Conservation (phyloP, 2,329 filamentous ascomycete species). For the Diplodia scrobiculata region DNA sequence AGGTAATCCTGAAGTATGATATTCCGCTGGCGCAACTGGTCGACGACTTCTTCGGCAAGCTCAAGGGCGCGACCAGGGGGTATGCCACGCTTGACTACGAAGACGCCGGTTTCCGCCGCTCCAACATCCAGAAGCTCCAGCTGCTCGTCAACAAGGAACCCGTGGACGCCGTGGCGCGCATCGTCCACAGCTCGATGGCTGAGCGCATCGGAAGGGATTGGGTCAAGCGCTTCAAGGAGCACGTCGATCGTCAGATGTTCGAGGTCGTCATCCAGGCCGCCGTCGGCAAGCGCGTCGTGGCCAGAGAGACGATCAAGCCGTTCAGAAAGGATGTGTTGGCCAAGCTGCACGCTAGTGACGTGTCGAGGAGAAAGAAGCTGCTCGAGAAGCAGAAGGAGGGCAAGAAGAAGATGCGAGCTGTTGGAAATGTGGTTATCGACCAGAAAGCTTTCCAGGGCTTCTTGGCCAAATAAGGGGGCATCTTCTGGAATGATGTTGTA, state of each 20-base stretch:
- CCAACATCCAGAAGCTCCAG: conserved; percentile 83
- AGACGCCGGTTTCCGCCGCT: conserved; percentile 82
- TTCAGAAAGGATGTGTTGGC: conserved; percentile 93
- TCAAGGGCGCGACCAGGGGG: conserved; percentile 91
- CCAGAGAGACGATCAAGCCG: conserved; percentile 91
- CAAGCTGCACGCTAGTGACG: conserved; percentile 90
- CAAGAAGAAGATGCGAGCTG: conserved; percentile 78
- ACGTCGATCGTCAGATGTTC: conserved; percentile 95
- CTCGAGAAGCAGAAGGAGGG: conserved; percentile 97
- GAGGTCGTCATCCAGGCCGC: conserved; percentile 94
- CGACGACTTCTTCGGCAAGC: conserved; percentile 94
- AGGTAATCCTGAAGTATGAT: conserved; percentile 93
- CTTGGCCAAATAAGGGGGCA: conserved; percentile 63
- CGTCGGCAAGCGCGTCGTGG: conserved; percentile 78
- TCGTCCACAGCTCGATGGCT: conserved; percentile 80
- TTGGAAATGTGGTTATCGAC: conserved; percentile 91
- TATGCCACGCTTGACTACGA: conserved; percentile 97
- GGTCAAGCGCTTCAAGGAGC: conserved; percentile 96
- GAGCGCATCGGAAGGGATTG: conserved; percentile 80
- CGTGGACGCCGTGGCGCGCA: conserved; percentile 90
- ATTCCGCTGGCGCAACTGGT: conserved; percentile 87
- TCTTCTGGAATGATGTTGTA: not conserved
- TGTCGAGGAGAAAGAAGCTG: conserved; percentile 78
- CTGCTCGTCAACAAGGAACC: conserved; percentile 89
- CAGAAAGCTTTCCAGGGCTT: conserved; percentile 95